Evolutionary conservation across 1,284 basidiomycete genomes (phyloP), one percentile per base, ranked within the genome.

Genomic region (Pulveroboletus sp.): DNA sequence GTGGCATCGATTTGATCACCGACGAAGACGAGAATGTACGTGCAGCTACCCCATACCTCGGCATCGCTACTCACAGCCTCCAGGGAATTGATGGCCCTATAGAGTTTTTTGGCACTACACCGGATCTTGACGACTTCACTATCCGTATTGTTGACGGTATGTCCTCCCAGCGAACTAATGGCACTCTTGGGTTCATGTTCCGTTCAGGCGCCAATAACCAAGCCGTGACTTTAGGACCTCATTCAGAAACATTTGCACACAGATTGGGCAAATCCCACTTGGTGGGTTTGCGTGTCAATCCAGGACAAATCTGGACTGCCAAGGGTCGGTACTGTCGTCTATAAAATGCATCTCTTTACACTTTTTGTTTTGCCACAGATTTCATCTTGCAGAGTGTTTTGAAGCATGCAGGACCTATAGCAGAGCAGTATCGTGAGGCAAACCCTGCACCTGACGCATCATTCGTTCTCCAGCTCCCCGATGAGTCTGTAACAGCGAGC

Each of bases 121-220:
- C 86, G 1, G 87, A 92, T 25, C 76, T 97, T 2, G 92, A 92
- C 51, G 87, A 91, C 10, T 97, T 96, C 70, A 80, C 78, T 5
- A 80, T 98, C 57, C 83, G 89, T 22, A 81, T 96, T 46, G 80
- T 87, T n/a, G 91, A 96, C 65, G 85, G 93, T 89, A 66, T 62
- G 77, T 64, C 40, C 29, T 45, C 28, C 40, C 43, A 12, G 9
- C 52, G 33, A 18, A 22, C n/a, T 9, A 12, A 18, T 36, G 12
- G 1, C 14, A 43, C 53, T 38, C 35, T 43, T 47, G 10, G 12
- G 28, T 45, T 58, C 40, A 61, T 43, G 22, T 43, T 42, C 1
- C 61, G 44, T 56, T 49, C 61, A 89, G 87, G 80, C 49, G 80
- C 81, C n/a, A 73, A 82, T 56, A 89, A 90, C 64, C 71, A 73